Evolutionary conservation across 2,329 filamentous ascomycete species (phyloP).

Genomic region (Cladophialophora chaetospira): DNA sequence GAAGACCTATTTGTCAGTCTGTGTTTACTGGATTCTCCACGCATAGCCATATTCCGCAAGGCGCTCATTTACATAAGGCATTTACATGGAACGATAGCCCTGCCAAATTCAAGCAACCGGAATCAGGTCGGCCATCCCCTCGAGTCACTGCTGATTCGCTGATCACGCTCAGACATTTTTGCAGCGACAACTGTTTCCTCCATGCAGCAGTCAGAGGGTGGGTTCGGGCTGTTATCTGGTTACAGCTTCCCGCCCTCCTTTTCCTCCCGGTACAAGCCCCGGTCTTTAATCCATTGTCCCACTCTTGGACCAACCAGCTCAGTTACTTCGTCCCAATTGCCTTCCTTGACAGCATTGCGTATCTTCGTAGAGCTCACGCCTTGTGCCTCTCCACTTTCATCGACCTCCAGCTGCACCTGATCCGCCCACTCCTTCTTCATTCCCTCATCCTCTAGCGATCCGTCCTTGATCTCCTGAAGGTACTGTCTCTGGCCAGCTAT

Average conservation of each 20-base stretch:
- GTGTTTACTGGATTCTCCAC: no score
- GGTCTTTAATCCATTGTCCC: conserved; percentile 25
- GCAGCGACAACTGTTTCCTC: not conserved
- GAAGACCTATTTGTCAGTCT: no score
- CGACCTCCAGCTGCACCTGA: conserved; percentile 45
- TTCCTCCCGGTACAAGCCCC: conserved; percentile 18
- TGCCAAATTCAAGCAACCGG: no score
- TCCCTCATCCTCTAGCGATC: conserved; percentile 39
- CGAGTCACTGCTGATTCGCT: no score
- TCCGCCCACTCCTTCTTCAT: conserved; percentile 47
- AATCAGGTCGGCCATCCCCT: no score
- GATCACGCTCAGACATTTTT: no score
- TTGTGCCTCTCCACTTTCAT: conserved; percentile 35
- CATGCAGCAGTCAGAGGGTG: no score
- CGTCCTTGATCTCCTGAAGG: conserved; percentile 39
- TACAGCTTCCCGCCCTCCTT: not conserved
- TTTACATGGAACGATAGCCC: no score
- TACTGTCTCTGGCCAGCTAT: conserved; percentile 44
- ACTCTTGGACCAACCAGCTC: conserved; percentile 37
- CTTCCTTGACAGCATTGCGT: conserved; percentile 39
- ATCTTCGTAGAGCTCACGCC: conserved; percentile 49
- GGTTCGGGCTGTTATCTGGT: not conserved
- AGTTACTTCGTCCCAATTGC: conserved; percentile 38
- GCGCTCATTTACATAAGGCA: no score
- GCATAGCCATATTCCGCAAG: no score